Evolutionary conservation across 768 basidiomycete species (phyloP).

Genomic region (Pleurotus eryngii): DNA sequence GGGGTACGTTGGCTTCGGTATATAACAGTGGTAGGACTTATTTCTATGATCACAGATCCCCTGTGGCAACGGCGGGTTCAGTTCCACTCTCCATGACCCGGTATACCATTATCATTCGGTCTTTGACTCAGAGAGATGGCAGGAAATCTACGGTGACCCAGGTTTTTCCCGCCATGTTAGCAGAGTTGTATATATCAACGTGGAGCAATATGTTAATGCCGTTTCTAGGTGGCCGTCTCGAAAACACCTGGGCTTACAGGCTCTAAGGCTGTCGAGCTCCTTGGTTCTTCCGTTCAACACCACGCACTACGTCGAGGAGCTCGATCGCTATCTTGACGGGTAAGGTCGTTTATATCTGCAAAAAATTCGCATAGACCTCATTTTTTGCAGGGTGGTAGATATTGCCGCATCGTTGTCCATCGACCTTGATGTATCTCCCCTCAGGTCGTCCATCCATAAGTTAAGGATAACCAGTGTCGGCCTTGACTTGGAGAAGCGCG

Average conservation of each 20-base stretch:
- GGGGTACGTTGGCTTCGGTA: conserved; percentile 6
- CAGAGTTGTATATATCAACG: conserved; percentile 1
- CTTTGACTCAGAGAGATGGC: conserved; percentile 58
- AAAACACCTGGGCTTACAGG: conserved; percentile 33
- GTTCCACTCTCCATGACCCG: conserved; percentile 33
- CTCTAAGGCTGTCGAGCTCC: conserved; percentile 50
- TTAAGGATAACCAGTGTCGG: conserved; percentile 37
- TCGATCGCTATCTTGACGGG: conserved; percentile 51
- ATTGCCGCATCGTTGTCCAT: conserved; percentile 27
- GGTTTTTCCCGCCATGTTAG: conserved; percentile 56
- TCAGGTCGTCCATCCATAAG: conserved; percentile 34
- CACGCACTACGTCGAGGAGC: conserved; percentile 59
- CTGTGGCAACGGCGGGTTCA: conserved; percentile 41
- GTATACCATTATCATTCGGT: conserved; percentile 63
- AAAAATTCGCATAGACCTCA: background rate
- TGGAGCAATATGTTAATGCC: background rate
- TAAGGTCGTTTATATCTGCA: conserved; percentile 16
- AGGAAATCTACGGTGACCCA: conserved; percentile 61
- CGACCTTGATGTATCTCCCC: conserved; percentile 29
- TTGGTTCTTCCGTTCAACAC: conserved; percentile 65
- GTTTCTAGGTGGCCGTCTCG: conserved; percentile 20
- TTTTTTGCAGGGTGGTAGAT: conserved; percentile 45
- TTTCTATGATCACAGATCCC: conserved; percentile 30
- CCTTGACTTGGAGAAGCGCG: conserved; percentile 43
- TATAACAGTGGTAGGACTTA: conserved; percentile 1